These are phyloP conservation scores for Polytrichum commune DNA, from an alignment of 225 moss, liverwort and hornwort genomes.

Conservation along the genomic window DNA sequence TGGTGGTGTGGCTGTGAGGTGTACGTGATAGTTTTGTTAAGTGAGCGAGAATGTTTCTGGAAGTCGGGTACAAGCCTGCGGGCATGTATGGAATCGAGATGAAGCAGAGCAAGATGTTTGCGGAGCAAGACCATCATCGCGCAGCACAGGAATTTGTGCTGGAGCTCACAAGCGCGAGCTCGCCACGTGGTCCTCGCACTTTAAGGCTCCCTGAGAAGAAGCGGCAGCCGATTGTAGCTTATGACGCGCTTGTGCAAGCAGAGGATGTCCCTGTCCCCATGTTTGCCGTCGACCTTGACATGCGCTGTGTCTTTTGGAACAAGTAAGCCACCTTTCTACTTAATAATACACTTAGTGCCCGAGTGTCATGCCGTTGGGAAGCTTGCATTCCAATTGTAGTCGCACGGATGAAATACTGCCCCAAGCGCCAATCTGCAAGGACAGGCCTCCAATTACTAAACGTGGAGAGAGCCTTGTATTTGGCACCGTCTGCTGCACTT, in stretches of 20 bases:
- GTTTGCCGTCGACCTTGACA: constrained; percentile 47
- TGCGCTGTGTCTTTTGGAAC: constrained; percentile 61
- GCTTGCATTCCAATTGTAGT: too few relatives aligned
- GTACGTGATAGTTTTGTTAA: too few relatives aligned
- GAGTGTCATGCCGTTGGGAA: too few relatives aligned
- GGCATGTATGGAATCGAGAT: neutral
- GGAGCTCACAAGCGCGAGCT: constrained; percentile 30
- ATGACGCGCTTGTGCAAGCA: constrained; percentile 32
- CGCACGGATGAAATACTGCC: too few relatives aligned
- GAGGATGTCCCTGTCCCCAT: constrained; percentile 56
- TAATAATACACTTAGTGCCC: too few relatives aligned
- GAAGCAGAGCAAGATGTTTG: neutral
- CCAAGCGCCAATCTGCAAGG: too few relatives aligned
- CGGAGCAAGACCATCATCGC: constrained; percentile 18
- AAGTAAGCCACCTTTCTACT: constrained; percentile 20
- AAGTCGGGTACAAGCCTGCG: neutral
- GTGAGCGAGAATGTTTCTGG: neutral
- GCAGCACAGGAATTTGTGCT: constrained; percentile 39
- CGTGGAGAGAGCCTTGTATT: too few relatives aligned
- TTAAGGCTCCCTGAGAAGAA: neutral
- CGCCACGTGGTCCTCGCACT: neutral
- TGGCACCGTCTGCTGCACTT: too few relatives aligned
- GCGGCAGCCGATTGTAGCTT: constrained; percentile 10
- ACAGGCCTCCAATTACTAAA: too few relatives aligned
- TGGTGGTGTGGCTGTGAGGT: too few relatives aligned